Percentiles rank a stretch among this genome's conserved stretches.
phyloP scores from a whole-genome alignment of 441 rosid genomes.

The Brassica hybrid region DNA sequence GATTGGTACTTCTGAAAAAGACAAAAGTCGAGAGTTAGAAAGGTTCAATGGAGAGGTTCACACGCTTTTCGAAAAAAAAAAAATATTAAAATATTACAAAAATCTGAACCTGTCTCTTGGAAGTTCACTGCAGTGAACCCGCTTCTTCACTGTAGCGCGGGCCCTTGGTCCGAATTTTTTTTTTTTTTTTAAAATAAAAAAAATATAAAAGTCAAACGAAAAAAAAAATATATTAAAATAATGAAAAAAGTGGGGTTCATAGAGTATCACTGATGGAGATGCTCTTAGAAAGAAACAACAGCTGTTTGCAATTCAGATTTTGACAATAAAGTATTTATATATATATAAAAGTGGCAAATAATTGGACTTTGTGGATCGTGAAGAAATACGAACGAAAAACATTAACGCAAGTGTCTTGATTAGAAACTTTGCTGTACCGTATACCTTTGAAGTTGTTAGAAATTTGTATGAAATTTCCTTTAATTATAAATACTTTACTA shows the following conservation, averaged over 20 bases:
- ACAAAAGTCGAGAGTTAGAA: conserved; percentile 30
- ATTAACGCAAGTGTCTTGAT: conserved; percentile 33
- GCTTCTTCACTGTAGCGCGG: too few species aligned
- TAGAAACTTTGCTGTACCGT: conserved; percentile 33
- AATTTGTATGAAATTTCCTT: conserved; percentile 30
- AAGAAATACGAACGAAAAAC: conserved; percentile 20
- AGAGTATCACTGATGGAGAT: too few species aligned
- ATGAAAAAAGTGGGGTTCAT: too few species aligned
- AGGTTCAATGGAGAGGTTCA: too few species aligned
- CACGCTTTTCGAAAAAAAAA: too few species aligned
- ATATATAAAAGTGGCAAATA: conserved; percentile 37
- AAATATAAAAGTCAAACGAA: too few species aligned
- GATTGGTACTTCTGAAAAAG: conserved; percentile 43
- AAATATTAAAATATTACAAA: too few species aligned
- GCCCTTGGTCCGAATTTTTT: too few species aligned
- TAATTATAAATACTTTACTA: conserved; percentile 1
- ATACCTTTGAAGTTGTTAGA: conserved; percentile 29
- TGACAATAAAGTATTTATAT: neutral
- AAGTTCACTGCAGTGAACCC: too few species aligned
- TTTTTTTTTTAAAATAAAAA: too few species aligned
- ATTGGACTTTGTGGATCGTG: conserved; percentile 31
- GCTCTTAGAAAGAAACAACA: conserved; percentile 37
- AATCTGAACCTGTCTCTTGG: too few species aligned
- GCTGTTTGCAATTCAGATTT: conserved; percentile 41
- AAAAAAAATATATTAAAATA: too few species aligned